phyloP scores from a whole-genome alignment of 2,329 filamentous ascomycete genomes.

The Podosphaera aphanis region DNA sequence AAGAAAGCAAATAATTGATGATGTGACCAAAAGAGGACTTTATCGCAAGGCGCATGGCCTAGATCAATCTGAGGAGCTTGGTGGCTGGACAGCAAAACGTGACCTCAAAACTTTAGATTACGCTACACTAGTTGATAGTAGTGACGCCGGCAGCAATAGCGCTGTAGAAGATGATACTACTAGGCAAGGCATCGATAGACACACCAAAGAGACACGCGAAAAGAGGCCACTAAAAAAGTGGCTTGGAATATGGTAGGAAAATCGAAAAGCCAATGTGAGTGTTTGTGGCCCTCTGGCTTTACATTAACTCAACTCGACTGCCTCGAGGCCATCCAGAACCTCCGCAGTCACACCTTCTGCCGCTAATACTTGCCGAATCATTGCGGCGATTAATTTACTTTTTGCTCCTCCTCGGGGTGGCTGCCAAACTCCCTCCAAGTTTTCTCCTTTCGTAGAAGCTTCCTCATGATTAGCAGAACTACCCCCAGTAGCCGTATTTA shows the following conservation, averaged over 20 bases:
- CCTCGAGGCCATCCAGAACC: slow-evolving; percentile 58
- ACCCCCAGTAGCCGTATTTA: slow-evolving; percentile 29
- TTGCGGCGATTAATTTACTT: slow-evolving; percentile 43
- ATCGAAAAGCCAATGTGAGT: neutral
- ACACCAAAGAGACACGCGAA: slow-evolving; percentile 20
- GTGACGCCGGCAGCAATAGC: neutral
- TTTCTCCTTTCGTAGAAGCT: slow-evolving; percentile 23
- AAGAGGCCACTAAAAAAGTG: slow-evolving; percentile 49
- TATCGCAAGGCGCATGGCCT: slow-evolving; percentile 74
- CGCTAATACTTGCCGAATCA: slow-evolving; percentile 56
- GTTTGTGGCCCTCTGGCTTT: neutral
- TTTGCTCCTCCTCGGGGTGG: slow-evolving; percentile 67
- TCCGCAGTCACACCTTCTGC: slow-evolving; percentile 66
- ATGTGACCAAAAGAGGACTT: slow-evolving; percentile 65
- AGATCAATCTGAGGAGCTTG: slow-evolving; percentile 35
- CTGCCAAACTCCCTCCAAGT: slow-evolving; percentile 56
- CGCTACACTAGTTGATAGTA: slow-evolving; percentile 12
- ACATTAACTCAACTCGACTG: slow-evolving; percentile 39
- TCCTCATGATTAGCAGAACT: slow-evolving; percentile 20
- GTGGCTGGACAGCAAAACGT: slow-evolving; percentile 22
- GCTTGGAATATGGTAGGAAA: slow-evolving; percentile 52
- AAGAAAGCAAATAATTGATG: slow-evolving; percentile 52
- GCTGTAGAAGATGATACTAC: too few species aligned
- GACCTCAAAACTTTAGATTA: slow-evolving; percentile 16
- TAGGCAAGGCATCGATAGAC: slow-evolving; percentile 5